These are phyloP conservation scores for Sporothrix curviconia DNA, from an alignment of 2,329 filamentous ascomycete species.

Conservation along the genomic window DNA sequence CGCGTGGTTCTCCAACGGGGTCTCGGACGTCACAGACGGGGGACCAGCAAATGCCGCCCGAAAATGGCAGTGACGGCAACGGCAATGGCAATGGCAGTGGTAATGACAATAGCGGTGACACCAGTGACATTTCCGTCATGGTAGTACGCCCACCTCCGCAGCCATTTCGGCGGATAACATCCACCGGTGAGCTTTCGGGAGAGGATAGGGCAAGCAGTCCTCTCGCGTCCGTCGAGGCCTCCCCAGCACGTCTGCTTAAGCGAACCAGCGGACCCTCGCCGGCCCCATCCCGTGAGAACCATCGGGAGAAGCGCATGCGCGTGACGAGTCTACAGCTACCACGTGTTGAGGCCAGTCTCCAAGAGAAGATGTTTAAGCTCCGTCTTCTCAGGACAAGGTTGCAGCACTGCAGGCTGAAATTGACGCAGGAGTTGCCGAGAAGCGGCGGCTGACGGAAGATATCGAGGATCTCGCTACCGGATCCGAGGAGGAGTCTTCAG, in stretches of 20 bases:
- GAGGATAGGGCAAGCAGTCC: neutral
- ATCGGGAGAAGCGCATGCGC: constrained; percentile 26
- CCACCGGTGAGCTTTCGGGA: neutral
- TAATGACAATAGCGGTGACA: constrained; percentile 7
- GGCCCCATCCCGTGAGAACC: constrained; percentile 3
- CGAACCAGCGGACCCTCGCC: constrained; percentile 16
- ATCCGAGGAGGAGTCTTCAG: constrained; percentile 26
- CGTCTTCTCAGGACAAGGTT: constrained; percentile 41
- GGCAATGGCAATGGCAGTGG: too few relatives aligned
- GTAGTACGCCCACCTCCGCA: neutral
- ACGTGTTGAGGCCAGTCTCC: constrained; percentile 32
- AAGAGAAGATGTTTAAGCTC: constrained; percentile 42
- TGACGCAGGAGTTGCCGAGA: constrained; percentile 29
- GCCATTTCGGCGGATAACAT: constrained; percentile 10
- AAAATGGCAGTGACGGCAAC: constrained; percentile 16
- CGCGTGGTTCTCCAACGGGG: constrained; percentile 28
- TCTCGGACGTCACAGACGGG: constrained; percentile 25
- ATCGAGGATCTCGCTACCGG: constrained; percentile 33
- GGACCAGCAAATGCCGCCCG: constrained; percentile 25
- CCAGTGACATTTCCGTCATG: neutral
- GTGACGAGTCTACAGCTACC: constrained; percentile 35
- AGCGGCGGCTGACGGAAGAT: constrained; percentile 27
- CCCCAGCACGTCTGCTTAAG: constrained; percentile 25
- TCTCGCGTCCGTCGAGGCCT: neutral
- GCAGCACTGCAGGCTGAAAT: constrained; percentile 43